phyloP scores from a whole-genome alignment of 176 grass and related monocot genomes.

The Ananas comosus region DNA sequence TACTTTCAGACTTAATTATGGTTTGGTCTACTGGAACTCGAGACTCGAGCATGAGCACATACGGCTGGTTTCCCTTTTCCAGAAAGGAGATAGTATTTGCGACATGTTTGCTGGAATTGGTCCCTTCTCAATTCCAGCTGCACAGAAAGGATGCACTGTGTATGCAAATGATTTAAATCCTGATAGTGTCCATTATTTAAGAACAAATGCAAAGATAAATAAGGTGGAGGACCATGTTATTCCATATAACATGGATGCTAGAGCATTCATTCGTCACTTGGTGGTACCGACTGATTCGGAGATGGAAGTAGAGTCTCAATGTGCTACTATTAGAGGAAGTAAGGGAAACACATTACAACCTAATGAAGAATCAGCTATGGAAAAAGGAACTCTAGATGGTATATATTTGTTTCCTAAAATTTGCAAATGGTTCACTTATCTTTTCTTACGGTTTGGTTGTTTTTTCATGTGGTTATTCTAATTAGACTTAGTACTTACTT shows the following conservation, averaged over 20 bases:
- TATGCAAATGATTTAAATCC: constrained; percentile 97
- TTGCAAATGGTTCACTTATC: constrained; percentile 14
- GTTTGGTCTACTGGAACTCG: constrained; percentile 98
- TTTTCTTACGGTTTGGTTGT: constrained; percentile 7
- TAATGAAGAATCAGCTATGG: constrained; percentile 26
- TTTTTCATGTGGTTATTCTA: background rate
- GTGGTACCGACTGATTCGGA: constrained; percentile 37
- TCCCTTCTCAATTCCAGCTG: constrained; percentile 71
- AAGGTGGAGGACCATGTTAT: constrained; percentile 70
- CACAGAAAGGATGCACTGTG: constrained; percentile 82
- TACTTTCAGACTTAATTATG: constrained; percentile 85
- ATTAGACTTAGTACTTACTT: constrained; percentile 9
- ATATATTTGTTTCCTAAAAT: background rate
- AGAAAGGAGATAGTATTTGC: constrained; percentile 81
- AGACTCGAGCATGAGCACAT: constrained; percentile 94
- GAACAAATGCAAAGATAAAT: constrained; percentile 67
- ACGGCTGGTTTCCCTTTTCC: constrained; percentile 81
- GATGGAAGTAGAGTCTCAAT: constrained; percentile 21
- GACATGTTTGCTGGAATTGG: constrained; percentile 99
- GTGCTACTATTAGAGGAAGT: constrained; percentile 13
- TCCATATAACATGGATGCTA: constrained; percentile 84
- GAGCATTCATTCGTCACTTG: constrained; percentile 62
- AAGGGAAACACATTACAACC: constrained; percentile 4
- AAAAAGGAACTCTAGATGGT: constrained; percentile 37
- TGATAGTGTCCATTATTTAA: constrained; percentile 66